These are phyloP conservation scores for Pseudogymnoascus pannorum DNA, from an alignment of 2,329 filamentous ascomycete species.

Conservation along the genomic window DNA sequence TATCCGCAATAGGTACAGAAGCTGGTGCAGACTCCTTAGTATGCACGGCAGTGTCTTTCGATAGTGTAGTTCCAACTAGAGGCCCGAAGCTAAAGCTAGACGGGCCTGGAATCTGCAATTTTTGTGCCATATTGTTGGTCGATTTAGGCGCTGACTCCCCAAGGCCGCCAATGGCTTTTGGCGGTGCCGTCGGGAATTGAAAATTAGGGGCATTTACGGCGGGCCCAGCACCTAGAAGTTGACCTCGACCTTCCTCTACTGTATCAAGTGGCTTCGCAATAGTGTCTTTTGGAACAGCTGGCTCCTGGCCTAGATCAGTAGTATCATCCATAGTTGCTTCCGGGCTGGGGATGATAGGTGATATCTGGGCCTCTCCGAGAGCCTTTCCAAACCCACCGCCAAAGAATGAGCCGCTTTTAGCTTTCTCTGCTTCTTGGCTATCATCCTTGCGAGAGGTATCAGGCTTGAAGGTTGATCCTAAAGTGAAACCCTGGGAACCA, in stretches of 20 bases:
- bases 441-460: slow-evolving; percentile 52
- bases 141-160: neutral
- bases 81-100: neutral
- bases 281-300: neutral
- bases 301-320: neutral
- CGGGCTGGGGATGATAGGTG: slow-evolving; percentile 18
- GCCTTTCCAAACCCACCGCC: slow-evolving; percentile 53
- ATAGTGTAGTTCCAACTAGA: neutral
- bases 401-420: slow-evolving; percentile 46
- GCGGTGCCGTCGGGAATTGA: neutral
- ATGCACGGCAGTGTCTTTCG: neutral
- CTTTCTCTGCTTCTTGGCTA: slow-evolving; percentile 34
- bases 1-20: neutral
- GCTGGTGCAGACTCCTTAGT: neutral
- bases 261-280: neutral
- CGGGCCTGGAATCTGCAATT: neutral
- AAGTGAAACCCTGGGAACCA: slow-evolving; percentile 26
- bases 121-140: too few species aligned
- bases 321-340: slow-evolving; percentile 45
- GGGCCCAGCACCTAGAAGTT: neutral
- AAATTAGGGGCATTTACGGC: slow-evolving; percentile 24
- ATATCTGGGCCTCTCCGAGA: slow-evolving; percentile 41
- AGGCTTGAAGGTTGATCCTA: slow-evolving; percentile 32
- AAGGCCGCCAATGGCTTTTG: neutral
- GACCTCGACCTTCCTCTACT: neutral